Base-by-base conservation (phyloP, 1,284 basidiomycete genomes). In the Ceratobasidium theobromae region DNA sequence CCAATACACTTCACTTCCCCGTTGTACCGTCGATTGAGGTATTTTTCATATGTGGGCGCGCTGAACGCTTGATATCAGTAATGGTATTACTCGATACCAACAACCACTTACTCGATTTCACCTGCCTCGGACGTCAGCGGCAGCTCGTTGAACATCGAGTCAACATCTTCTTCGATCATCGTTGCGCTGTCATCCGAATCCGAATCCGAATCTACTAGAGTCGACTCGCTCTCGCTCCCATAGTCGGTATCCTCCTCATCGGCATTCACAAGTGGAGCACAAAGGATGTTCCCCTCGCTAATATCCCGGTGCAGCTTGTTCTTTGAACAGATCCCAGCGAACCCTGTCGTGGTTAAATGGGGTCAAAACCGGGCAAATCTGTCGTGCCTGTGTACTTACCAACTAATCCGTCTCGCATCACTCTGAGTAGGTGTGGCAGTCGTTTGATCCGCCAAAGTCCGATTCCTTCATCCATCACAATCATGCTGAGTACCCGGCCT, bases 231-330 rank as follows among this genome's bases (percentile, higher is more conserved):
- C 23, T 52, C 57, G 14, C 16, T 18, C n/a, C 32, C 12, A 40
- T 57, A 27, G 40, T 32, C 53, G 4, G 16, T 51, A 30, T 21
- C 32, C 14, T 33, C 27, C 9, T 28, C 30, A 41, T n/a, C 25
- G 8, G n/a, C 18, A 14, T 30, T 21, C n/a, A 21, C 14, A 27
- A 43, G 21, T 45, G 12, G 40, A 38, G 21, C 30, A 18, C 55
- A 58, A 9, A 66, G 27, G 30, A 67, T 54, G 49, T 67, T 64
- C 16, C 66, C 66, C 16, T 51, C 33, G 38, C 66, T 67, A 40
- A 67, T 64, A 27, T 67, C 66, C 14, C 66, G 66, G 32, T 67
- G 66, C 30, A 67, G 57, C 57, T 58, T 46, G 18, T 43, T 27
- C 38, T 48, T 11, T 8, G n/a, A 16, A 2, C n/a, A 40, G 18